These are phyloP conservation scores for Aspergillus indologenus DNA, from an alignment of 495 filamentous ascomycete species.

Conservation along the genomic window DNA sequence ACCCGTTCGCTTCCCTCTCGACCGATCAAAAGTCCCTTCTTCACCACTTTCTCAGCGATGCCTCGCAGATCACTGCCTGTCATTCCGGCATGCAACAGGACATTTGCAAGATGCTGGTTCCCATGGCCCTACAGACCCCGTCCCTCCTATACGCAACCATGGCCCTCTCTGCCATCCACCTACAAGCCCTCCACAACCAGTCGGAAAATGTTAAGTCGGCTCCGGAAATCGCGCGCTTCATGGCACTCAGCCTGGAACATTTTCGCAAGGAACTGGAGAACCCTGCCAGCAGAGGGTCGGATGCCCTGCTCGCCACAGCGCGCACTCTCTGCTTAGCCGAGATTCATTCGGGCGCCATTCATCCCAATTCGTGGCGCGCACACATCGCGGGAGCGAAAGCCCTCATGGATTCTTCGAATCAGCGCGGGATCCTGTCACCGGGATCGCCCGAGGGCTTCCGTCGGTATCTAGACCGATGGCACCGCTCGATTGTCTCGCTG, in stretches of 20 bases:
- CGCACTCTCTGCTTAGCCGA: conserved; percentile 48
- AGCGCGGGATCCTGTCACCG: conserved; percentile 26
- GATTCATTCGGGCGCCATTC: conserved; percentile 46
- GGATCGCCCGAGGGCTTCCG: conserved; percentile 37
- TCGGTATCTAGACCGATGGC: conserved; percentile 46
- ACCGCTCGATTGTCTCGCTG: conserved; percentile 45
- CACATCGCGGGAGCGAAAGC: conserved; percentile 46
- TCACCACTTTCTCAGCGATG: conserved; percentile 47
- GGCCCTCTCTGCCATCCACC: conserved; percentile 46
- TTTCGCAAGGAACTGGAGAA: conserved; percentile 44
- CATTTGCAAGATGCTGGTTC: conserved; percentile 47
- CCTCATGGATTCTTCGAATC: conserved; percentile 36
- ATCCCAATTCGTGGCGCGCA: conserved; percentile 47
- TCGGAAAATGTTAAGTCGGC: conserved; percentile 43
- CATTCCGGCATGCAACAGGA: conserved; percentile 47
- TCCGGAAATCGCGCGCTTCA: conserved; percentile 43
- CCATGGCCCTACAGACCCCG: conserved; percentile 47
- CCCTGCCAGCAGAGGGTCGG: conserved; percentile 34
- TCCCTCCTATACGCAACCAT: conserved; percentile 47
- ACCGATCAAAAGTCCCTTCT: conserved; percentile 39
- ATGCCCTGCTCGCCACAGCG: conserved; percentile 46
- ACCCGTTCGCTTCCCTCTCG: conserved; percentile 42
- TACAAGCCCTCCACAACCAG: conserved; percentile 43
- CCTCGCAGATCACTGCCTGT: conserved; percentile 45
- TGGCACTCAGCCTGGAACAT: conserved; percentile 46